Base-by-base conservation (phyloP, 306 rosid genomes). In the Malus fusca region DNA sequence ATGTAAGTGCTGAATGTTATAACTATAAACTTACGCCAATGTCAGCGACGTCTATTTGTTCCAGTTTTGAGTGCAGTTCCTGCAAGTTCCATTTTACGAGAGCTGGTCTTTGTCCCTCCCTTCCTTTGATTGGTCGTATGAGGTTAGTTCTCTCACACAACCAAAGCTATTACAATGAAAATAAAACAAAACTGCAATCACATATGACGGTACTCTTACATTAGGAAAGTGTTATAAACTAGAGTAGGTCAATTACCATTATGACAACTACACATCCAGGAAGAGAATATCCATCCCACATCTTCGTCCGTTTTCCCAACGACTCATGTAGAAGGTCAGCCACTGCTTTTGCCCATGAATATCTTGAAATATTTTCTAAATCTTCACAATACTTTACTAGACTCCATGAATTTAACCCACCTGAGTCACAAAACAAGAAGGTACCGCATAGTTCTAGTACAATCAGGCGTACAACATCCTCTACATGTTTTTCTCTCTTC, bases 101-200 rank as follows among this genome's bases (percentile, higher is more conserved):
- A 56, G 44, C 60, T 9, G 61, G 61, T 26, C 26, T 69, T 3
- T 48, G 26, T 28, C 43, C 37, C 43, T 69, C 74, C 25, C 74
- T 26, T 69, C 61, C 74, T 48, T 69, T 13, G 37, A 69, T 48
- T 69, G 74, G 74, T 48, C 28, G 42, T 18, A 69, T 18, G 19
- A 69, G 74, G 33, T 69, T 69, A 13, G 43, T 69, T 48, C 35
- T 69, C 61, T 69, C 74, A 28, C 61, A 51, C 43, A 69, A 69
- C 74, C 60, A 69, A 26, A 69, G 35, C 19, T 69, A 42, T 23
- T 19, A 28, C 15, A 23, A 48, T 26, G 9, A 28, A 69, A 51
- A 18, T 11, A 25, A 30, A 69, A 51, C 51, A 46, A 0, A 18
- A 25, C 8, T 2, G 21, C 60, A 8, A 31, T 15, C 43, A 48